A percentile compares a stretch with the other conserved stretches of the same genome.
Conservation (phyloP, 2,329 filamentous ascomycete species). For the Cladosporium cucumerinum region DNA sequence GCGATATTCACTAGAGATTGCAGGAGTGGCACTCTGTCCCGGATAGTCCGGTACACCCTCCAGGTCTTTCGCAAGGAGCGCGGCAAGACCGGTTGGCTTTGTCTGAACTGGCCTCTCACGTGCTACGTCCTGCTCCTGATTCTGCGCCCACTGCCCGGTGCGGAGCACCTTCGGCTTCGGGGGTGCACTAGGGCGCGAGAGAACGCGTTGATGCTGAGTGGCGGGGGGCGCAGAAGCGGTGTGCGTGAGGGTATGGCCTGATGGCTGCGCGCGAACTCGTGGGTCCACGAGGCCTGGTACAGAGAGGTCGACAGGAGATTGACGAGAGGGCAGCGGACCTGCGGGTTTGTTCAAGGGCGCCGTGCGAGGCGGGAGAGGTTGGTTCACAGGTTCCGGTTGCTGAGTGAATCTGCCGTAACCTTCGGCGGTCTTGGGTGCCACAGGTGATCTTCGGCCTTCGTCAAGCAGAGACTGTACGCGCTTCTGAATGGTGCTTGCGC, state of each 20-base stretch:
- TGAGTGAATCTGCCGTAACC: slow-evolving; percentile 86
- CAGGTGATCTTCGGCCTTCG: slow-evolving; percentile 63
- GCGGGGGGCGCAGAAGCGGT: not conserved
- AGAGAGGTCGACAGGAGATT: slow-evolving; percentile 1
- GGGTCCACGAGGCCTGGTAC: slow-evolving; percentile 1
- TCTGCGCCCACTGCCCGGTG: slow-evolving; percentile 33
- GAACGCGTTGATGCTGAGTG: slow-evolving; percentile 22
- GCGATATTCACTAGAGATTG: not conserved
- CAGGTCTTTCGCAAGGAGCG: slow-evolving; percentile 36
- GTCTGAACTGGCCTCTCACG: slow-evolving; percentile 2
- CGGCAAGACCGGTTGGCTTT: slow-evolving; percentile 31
- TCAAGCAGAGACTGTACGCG: slow-evolving; percentile 81
- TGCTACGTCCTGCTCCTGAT: not conserved
- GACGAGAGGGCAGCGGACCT: not conserved
- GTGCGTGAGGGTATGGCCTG: slow-evolving; percentile 13
- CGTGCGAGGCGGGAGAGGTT: slow-evolving; percentile 7
- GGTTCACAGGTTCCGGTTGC: slow-evolving; percentile 30
- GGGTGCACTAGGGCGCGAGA: slow-evolving; percentile 52
- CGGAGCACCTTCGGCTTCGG: slow-evolving; percentile 60
- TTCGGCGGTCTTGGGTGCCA: slow-evolving; percentile 66
- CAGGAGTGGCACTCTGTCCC: slow-evolving; percentile 1
- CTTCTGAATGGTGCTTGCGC: slow-evolving; percentile 84
- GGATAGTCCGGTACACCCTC: slow-evolving; percentile 38
- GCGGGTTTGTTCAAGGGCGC: not conserved
- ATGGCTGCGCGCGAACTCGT: slow-evolving; percentile 11